Conservation (phyloP, 441 rosid genomes). For the Adansonia madagascariensis region DNA sequence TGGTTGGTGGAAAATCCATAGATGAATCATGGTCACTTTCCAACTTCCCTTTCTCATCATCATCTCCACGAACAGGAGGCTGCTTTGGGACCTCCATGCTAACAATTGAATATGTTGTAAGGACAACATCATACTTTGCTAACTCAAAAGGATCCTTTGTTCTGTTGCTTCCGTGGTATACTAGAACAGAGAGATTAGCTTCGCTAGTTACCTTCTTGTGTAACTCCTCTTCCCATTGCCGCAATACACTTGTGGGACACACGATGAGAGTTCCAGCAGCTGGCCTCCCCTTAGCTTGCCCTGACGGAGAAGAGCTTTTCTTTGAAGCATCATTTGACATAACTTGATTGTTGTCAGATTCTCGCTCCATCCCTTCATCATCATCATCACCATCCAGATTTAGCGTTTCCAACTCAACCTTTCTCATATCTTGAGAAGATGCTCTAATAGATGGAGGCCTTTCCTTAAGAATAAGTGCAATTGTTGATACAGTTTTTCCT, state of each 20-base stretch:
- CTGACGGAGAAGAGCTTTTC: slow-evolving; percentile 35
- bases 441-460: slow-evolving; percentile 56
- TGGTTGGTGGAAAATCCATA: slow-evolving; percentile 44
- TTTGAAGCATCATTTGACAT: slow-evolving; percentile 28
- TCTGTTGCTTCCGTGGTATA: slow-evolving; percentile 85
- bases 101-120: slow-evolving; percentile 90
- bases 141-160: slow-evolving; percentile 80
- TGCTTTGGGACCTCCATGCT: slow-evolving; percentile 96
- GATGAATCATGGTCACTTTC: slow-evolving; percentile 47
- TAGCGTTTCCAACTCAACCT: slow-evolving; percentile 60
- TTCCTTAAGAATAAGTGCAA: slow-evolving; percentile 92
- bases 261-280: slow-evolving; percentile 96
- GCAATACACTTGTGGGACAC: slow-evolving; percentile 95
- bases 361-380: slow-evolving; percentile 41
- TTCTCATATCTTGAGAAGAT: slow-evolving; percentile 42
- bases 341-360: slow-evolving; percentile 37
- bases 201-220: slow-evolving; percentile 68
- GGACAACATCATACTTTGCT: slow-evolving; percentile 84
- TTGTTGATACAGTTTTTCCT: slow-evolving; percentile 95
- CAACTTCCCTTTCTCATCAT: slow-evolving; percentile 54
- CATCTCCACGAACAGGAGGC: slow-evolving; percentile 62
- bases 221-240: slow-evolving; percentile 94
- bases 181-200: slow-evolving; percentile 72
- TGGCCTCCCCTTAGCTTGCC: slow-evolving; percentile 70
- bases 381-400: slow-evolving; percentile 52